These are phyloP conservation scores for Starmerella scarabaei DNA, from an alignment of 805 yeast genomes.

Conservation along the genomic window DNA sequence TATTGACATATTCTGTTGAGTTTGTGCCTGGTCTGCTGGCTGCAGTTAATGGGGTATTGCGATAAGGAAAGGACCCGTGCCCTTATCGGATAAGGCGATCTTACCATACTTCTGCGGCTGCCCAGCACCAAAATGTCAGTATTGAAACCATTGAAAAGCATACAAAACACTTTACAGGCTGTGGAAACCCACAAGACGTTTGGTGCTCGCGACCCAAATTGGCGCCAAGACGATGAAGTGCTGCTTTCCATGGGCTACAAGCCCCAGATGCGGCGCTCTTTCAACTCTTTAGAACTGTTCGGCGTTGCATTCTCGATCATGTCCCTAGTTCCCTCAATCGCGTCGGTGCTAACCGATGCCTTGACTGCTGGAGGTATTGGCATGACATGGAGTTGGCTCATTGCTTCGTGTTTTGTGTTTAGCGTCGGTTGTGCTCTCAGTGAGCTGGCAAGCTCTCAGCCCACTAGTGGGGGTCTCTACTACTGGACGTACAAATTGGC, in stretches of 20 bases:
- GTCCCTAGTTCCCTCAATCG: constrained; percentile 52
- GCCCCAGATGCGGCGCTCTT: constrained; percentile 50
- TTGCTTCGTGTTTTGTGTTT: constrained; percentile 45
- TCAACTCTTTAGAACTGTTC: constrained; percentile 49
- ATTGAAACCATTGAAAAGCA: constrained; percentile 5
- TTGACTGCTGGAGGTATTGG: constrained; percentile 53
- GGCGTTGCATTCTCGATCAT: constrained; percentile 62
- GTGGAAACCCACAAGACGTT: constrained; percentile 8
- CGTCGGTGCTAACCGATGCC: constrained; percentile 42
- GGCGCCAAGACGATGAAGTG: constrained; percentile 23
- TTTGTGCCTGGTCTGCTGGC: too few species aligned
- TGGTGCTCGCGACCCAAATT: constrained; percentile 1
- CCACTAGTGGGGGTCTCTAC: constrained; percentile 65
- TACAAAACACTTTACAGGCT: constrained; percentile 5
- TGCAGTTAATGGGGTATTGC: too few species aligned
- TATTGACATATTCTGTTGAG: background rate
- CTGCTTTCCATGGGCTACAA: constrained; percentile 50
- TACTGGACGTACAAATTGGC: constrained; percentile 58
- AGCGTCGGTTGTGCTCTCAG: constrained; percentile 51
- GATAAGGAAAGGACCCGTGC: too few species aligned
- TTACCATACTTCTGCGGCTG: too few species aligned
- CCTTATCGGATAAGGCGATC: too few species aligned
- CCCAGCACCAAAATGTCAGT: background rate
- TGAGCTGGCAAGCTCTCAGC: constrained; percentile 54
- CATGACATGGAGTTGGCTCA: constrained; percentile 62